These are phyloP conservation scores for Effrenium voratum DNA, from an alignment of 73 alveolate species.

Conservation along the genomic window DNA sequence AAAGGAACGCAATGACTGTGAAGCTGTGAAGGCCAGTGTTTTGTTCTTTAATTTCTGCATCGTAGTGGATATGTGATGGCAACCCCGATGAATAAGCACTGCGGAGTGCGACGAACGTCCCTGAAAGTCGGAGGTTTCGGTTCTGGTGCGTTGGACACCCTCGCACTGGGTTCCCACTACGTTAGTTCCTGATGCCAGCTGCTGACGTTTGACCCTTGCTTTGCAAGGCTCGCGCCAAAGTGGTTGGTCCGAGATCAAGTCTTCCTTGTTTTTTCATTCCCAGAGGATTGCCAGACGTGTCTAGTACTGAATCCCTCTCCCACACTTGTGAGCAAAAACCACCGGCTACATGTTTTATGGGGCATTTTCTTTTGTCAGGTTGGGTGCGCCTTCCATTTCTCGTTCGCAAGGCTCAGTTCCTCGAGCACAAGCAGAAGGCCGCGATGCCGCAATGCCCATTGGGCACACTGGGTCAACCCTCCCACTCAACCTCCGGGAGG, in stretches of 20 bases:
- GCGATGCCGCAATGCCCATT: neutral
- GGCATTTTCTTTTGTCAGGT: neutral
- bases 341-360: neutral
- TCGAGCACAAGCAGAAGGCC: conserved; percentile 69
- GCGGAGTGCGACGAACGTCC: no score
- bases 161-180: neutral
- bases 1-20: no score
- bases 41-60: no score
- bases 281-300: neutral
- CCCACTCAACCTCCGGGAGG: no score
- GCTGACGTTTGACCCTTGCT: no score
- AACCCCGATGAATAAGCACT: no score
- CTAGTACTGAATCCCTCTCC: neutral
- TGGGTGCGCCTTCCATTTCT: neutral
- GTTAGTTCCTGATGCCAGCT: neutral
- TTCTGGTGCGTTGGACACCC: no score
- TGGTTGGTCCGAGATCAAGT: neutral
- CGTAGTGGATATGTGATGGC: no score
- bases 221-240: neutral
- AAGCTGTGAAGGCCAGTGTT: no score
- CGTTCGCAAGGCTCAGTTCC: conserved; percentile 22
- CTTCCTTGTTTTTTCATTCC: neutral
- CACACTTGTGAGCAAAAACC: neutral
- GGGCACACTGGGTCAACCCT: neutral
- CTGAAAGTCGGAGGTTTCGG: no score